Conservation (phyloP, 2,329 filamentous ascomycete genomes). For the Penicillium sp. region DNA sequence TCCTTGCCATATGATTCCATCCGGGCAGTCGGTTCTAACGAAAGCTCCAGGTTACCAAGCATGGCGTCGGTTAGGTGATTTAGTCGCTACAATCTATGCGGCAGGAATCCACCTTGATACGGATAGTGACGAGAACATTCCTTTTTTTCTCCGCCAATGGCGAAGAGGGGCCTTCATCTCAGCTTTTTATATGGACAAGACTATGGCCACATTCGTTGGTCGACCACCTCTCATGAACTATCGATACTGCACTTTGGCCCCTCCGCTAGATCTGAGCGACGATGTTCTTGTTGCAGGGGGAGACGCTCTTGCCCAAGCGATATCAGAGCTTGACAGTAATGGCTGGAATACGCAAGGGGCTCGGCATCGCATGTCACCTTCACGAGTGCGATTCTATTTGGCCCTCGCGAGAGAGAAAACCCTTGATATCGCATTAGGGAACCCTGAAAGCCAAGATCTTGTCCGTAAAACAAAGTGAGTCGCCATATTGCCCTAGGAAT, state of each 20-base stretch:
- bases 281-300: conserved; percentile 29
- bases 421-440: conserved; percentile 33
- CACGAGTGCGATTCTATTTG: conserved; percentile 29
- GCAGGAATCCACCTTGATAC: conserved; percentile 49
- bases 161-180: conserved; percentile 43
- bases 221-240: conserved; percentile 49
- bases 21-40: neutral
- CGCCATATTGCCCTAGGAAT: neutral
- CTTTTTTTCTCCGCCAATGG: conserved; percentile 44
- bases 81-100: conserved; percentile 49
- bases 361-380: conserved; percentile 20
- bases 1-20: conserved; percentile 20
- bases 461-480: conserved; percentile 29
- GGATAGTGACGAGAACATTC: conserved; percentile 28
- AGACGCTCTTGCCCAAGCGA: conserved; percentile 23
- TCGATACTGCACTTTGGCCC: conserved; percentile 42
- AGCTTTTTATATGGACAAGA: conserved; percentile 50
- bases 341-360: conserved; percentile 30
- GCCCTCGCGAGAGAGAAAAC: conserved; percentile 31
- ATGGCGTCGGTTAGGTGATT: conserved; percentile 50
- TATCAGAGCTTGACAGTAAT: conserved; percentile 25
- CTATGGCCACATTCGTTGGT: conserved; percentile 51
- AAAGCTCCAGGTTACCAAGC: conserved; percentile 44
- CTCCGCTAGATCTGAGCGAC: conserved; percentile 36
- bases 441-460: conserved; percentile 21